Evolutionary conservation across 2,329 filamentous ascomycete species (phyloP).

Genomic region (Fusarium sambucinum): DNA sequence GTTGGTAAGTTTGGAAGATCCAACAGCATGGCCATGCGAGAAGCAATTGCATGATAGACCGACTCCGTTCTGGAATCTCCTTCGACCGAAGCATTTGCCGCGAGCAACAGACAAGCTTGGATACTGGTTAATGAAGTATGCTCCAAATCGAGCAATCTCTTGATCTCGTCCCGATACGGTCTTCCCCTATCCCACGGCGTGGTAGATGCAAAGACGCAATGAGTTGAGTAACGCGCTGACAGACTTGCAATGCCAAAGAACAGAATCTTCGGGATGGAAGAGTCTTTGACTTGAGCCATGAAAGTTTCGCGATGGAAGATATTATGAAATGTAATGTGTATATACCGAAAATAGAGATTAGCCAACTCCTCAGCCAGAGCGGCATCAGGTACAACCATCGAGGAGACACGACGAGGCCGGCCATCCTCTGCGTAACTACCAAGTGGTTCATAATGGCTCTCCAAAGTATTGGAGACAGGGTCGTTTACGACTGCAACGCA

Average conservation of each 20-base stretch:
- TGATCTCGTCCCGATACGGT: conserved; percentile 5
- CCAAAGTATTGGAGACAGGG: not conserved
- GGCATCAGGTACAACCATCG: conserved; percentile 1
- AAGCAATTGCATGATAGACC: conserved; percentile 7
- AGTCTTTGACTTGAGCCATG: not conserved
- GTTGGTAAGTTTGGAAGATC: conserved; percentile 6
- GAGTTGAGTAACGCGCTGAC: not conserved
- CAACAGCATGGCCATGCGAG: conserved; percentile 14
- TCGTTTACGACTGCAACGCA: not conserved
- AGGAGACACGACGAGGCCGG: not conserved
- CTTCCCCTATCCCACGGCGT: conserved; percentile 15
- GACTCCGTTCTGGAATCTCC: conserved; percentile 9
- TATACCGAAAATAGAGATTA: conserved; percentile 9
- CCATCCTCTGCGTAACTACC: not conserved
- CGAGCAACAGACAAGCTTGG: conserved; percentile 13
- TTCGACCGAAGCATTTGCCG: conserved; percentile 7
- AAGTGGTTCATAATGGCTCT: not conserved
- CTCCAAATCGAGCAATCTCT: conserved; percentile 11
- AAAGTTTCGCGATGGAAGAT: conserved; percentile 13
- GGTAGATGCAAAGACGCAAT: not conserved
- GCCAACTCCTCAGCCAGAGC: conserved; percentile 10
- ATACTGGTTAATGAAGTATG: conserved; percentile 8
- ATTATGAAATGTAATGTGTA: conserved; percentile 11
- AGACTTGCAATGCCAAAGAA: conserved; percentile 1
- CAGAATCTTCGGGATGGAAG: conserved; percentile 1